These are phyloP conservation scores for Clonostachys byssicola DNA, from an alignment of 2,329 filamentous ascomycete species.

Conservation along the genomic window DNA sequence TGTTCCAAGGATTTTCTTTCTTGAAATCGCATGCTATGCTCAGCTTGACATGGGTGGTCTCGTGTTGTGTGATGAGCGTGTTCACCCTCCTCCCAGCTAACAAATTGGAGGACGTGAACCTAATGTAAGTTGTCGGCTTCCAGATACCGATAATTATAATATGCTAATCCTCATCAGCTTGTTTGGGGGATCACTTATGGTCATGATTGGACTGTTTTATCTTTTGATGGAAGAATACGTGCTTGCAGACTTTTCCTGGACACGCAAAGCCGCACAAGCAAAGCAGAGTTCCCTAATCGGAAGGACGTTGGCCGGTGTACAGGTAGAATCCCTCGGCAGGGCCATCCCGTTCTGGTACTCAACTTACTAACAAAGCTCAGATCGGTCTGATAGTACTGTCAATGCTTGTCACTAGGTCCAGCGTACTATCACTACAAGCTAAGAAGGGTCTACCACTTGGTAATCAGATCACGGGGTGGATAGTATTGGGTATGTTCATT, in stretches of 20 bases:
- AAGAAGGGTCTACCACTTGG: slow-evolving; percentile 81
- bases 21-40: slow-evolving; percentile 61
- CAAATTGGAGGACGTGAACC: slow-evolving; percentile 72
- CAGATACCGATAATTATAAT: background rate
- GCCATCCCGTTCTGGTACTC: background rate
- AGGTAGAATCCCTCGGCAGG: slow-evolving; percentile 35
- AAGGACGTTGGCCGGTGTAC: slow-evolving; percentile 59
- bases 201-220: slow-evolving; percentile 70
- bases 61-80: slow-evolving; percentile 78
- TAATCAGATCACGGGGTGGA: slow-evolving; percentile 84
- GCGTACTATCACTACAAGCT: slow-evolving; percentile 78
- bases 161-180: slow-evolving; percentile 42
- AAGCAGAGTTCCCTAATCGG: slow-evolving; percentile 38
- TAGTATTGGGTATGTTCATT: slow-evolving; percentile 59
- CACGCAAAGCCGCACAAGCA: slow-evolving; percentile 9
- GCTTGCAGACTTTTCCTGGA: slow-evolving; percentile 35
- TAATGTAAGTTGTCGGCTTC: slow-evolving; percentile 56
- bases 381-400: slow-evolving; percentile 76
- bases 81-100: slow-evolving; percentile 87
- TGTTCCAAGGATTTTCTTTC: slow-evolving; percentile 69
- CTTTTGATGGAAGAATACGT: slow-evolving; percentile 70
- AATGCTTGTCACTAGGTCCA: slow-evolving; percentile 83
- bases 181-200: slow-evolving; percentile 75
- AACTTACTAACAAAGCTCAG: slow-evolving; percentile 25
- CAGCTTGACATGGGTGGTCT: slow-evolving; percentile 66